Base-by-base conservation (phyloP, 2,329 filamentous ascomycete genomes). In the Trichophyton simii region DNA sequence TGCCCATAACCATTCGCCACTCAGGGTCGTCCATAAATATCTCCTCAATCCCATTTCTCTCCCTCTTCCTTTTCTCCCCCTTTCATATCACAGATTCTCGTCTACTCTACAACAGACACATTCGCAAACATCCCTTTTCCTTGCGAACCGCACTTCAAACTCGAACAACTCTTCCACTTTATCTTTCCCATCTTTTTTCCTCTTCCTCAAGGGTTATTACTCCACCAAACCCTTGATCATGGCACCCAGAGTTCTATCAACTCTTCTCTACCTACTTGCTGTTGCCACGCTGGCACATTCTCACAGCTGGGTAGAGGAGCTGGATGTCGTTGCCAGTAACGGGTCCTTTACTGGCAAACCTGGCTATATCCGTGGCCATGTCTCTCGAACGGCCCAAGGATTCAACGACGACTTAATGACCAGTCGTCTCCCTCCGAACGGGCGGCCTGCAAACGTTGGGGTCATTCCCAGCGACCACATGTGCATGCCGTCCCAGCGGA, bases 261-360 rank as follows among this genome's bases (percentile, higher is more conserved):
- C 13, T 8, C 9, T 22, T 2, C 41, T 44, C 41, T 44, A n/a
- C 41, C 41, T 44, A 28, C 28, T 15, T 5, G 15, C 41, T 54
- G 20, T 22, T n/a, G 38, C 6, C 9, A 1, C 55, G n/a, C 1
- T 41, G 34, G 55, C 15, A 20, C 15, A 57, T 15, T n/a, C 18
- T 41, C 92, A 96, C 75, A 87, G 85, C 18, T 96, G 91, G 91
- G 81, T 92, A 57, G 91, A 96, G 74, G 79, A 86, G 68, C 78
- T 92, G 58, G 82, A 79, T 64, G 83, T 84, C 62, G 85, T 96
- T 71, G 83, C 84, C 60, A 72, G 82, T 31, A 87, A 90, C 68
- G 91, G 91, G 60, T 83, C 83, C 38, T 89, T 91, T 71, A 77
- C 85, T 20, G 87, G 87, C 31, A 72, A 80, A 6, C 77, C 82